Conservation (phyloP, 495 filamentous ascomycete species). For the Aspergillus saccharolyticus region DNA sequence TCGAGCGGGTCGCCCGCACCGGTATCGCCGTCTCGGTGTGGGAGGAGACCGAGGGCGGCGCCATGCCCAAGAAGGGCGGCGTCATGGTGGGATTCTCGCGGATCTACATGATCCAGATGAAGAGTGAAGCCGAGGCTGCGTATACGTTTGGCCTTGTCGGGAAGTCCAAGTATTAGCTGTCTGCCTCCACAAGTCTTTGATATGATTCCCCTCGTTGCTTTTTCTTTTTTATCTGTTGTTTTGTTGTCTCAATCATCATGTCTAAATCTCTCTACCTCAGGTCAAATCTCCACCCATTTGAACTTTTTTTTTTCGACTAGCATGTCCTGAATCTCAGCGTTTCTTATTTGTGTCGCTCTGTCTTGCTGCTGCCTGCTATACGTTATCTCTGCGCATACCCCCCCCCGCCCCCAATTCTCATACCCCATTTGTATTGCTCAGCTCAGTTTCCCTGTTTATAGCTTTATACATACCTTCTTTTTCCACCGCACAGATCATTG, state of each 20-base stretch:
- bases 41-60: constrained; percentile 71
- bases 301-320: not conserved
- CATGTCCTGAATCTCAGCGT: not conserved
- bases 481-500: not conserved
- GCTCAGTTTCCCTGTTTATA: no score
- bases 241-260: no score
- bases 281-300: not conserved
- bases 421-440: not conserved
- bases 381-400: constrained; percentile 1
- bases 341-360: not conserved
- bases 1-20: constrained; percentile 73
- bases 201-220: constrained; percentile 2
- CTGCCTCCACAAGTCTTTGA: constrained; percentile 1
- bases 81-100: constrained; percentile 61
- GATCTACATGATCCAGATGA: constrained; percentile 83
- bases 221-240: not conserved
- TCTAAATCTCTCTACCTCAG: not conserved
- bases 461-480: not conserved
- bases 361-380: not conserved
- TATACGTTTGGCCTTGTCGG: constrained; percentile 60
- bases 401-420: no score
- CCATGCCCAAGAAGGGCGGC: constrained; percentile 63
- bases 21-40: constrained; percentile 86
- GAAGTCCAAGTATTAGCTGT: constrained; percentile 50
- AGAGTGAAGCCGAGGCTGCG: constrained; percentile 55